phyloP scores from a whole-genome alignment of 495 filamentous ascomycete species.

The Coniosporium apollinis region DNA sequence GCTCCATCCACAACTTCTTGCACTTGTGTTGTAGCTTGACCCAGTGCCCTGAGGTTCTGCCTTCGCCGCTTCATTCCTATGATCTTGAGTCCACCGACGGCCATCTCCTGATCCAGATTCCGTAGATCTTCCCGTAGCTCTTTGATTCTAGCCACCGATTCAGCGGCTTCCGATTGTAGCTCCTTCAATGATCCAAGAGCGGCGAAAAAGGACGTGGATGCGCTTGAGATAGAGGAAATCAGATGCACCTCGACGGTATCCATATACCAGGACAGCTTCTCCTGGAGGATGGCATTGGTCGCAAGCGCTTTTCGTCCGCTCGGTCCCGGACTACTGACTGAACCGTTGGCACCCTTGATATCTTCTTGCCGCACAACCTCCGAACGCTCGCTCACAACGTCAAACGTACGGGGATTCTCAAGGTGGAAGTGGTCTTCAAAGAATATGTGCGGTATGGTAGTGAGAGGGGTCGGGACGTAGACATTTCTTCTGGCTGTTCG shows the following conservation, averaged over 20 bases:
- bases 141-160: slow-evolving; percentile 79
- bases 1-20: slow-evolving; percentile 61
- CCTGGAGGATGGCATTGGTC: slow-evolving; percentile 96
- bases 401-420: slow-evolving; percentile 92
- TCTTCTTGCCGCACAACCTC: slow-evolving; percentile 77
- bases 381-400: slow-evolving; percentile 89
- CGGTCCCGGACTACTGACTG: too few species aligned
- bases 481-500: slow-evolving; percentile 31
- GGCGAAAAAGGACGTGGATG: slow-evolving; percentile 91
- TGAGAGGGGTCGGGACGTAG: slow-evolving; percentile 64
- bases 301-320: slow-evolving; percentile 77
- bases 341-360: too few species aligned
- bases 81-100: slow-evolving; percentile 68
- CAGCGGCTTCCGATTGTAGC: slow-evolving; percentile 79
- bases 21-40: slow-evolving; percentile 68
- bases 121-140: slow-evolving; percentile 60
- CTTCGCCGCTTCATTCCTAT: slow-evolving; percentile 62
- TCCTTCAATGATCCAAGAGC: slow-evolving; percentile 82
- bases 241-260: slow-evolving; percentile 96
- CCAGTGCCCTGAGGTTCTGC: slow-evolving; percentile 72
- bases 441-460: slow-evolving; percentile 83
- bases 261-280: slow-evolving; percentile 99
- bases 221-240: slow-evolving; percentile 87
- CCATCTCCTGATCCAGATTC: slow-evolving; percentile 73
- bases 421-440: slow-evolving; percentile 92